Percentiles rank a stretch among this genome's conserved stretches.
These are phyloP conservation scores for Lactarius evosmus DNA, from an alignment of 768 basidiomycete species.

Conservation along the genomic window DNA sequence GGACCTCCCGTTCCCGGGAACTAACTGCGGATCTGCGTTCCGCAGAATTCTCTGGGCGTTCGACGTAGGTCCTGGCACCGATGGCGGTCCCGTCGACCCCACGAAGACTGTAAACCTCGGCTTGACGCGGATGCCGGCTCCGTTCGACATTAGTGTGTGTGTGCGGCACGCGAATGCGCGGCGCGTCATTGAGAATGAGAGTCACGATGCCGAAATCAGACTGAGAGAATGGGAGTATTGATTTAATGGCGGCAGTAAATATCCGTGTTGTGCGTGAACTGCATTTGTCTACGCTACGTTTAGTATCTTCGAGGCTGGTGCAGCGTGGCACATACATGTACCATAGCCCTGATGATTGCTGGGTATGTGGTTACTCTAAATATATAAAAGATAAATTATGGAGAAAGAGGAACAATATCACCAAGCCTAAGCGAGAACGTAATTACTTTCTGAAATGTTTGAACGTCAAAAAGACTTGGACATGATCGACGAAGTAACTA, in stretches of 20 bases:
- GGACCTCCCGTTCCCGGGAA: neutral
- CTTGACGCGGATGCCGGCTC: slow-evolving; percentile 9
- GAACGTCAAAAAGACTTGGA: too few relatives aligned
- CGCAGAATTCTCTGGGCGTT: slow-evolving; percentile 28
- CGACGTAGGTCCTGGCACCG: slow-evolving; percentile 17
- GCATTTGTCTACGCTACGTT: too few relatives aligned
- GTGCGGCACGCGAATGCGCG: neutral
- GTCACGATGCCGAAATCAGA: slow-evolving; percentile 15
- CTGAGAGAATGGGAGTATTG: slow-evolving; percentile 20
- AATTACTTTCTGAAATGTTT: too few relatives aligned
- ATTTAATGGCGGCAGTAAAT: neutral
- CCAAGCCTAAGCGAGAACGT: too few relatives aligned
- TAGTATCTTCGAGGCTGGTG: too few relatives aligned
- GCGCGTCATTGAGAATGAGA: slow-evolving; percentile 16
- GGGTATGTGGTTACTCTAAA: too few relatives aligned
- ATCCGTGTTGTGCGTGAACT: too few relatives aligned
- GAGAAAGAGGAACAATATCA: too few relatives aligned
- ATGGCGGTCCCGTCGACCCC: neutral
- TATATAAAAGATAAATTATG: too few relatives aligned
- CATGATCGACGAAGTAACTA: too few relatives aligned
- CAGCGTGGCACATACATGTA: too few relatives aligned
- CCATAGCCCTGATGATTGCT: too few relatives aligned
- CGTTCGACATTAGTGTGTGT: slow-evolving; percentile 1
- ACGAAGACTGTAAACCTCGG: slow-evolving; percentile 1
- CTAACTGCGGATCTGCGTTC: neutral